Evolutionary conservation across 345 rosid species (phyloP).

Genomic region (Murraya paniculata): DNA sequence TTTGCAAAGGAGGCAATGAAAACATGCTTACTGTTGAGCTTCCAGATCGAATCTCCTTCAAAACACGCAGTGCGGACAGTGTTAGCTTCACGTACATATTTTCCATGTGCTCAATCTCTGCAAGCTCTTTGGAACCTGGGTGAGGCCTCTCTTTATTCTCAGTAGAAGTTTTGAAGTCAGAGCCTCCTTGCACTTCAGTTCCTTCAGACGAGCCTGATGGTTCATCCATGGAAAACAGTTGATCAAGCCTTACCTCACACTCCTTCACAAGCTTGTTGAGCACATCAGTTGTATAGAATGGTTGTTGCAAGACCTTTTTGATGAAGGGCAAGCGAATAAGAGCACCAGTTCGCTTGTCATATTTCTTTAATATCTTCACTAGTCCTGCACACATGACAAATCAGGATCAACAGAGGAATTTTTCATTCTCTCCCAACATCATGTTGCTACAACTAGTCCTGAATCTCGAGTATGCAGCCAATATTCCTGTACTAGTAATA

Average conservation of each 20-base stretch:
- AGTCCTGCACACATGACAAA: slow-evolving; percentile 43
- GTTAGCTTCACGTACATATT: slow-evolving; percentile 63
- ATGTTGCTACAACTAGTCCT: neutral
- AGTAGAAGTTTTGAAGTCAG: slow-evolving; percentile 18
- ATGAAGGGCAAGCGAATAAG: slow-evolving; percentile 72
- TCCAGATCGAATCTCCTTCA: slow-evolving; percentile 73
- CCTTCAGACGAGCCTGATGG: slow-evolving; percentile 7
- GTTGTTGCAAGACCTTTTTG: slow-evolving; percentile 67
- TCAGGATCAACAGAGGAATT: neutral
- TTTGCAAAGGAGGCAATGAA: slow-evolving; percentile 73
- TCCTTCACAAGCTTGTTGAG: slow-evolving; percentile 72
- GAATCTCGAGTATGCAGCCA: neutral
- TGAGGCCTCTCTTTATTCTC: slow-evolving; percentile 23
- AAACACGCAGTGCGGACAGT: slow-evolving; percentile 55
- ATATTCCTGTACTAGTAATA: too few species aligned
- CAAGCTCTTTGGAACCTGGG: slow-evolving; percentile 44
- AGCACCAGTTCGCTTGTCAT: slow-evolving; percentile 77
- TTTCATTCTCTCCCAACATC: neutral
- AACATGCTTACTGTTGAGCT: slow-evolving; percentile 76
- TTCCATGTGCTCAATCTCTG: slow-evolving; percentile 57
- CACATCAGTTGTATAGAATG: slow-evolving; percentile 73
- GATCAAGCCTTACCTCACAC: slow-evolving; percentile 64
- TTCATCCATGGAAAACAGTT: slow-evolving; percentile 32
- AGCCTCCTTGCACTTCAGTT: slow-evolving; percentile 7
- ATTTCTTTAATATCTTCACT: slow-evolving; percentile 81